Conservation (phyloP, 257 asterid genomes). For the Solanum microdontum region DNA sequence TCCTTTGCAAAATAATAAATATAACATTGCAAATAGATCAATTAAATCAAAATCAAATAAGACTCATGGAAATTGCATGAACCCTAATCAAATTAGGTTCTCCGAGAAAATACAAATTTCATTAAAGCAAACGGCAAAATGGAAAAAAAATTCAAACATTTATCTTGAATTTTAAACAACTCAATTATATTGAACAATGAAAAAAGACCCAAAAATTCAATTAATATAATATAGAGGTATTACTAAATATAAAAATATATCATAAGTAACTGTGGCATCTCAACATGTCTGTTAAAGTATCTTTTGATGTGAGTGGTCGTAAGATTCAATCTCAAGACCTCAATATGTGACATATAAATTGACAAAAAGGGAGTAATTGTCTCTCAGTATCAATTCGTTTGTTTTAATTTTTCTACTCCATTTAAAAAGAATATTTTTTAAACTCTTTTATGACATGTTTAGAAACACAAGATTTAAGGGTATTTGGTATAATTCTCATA, state of each 20-base stretch:
- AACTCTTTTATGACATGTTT: neutral
- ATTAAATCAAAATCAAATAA: no score
- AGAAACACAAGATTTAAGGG: fast-evolving
- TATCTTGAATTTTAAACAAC: no score
- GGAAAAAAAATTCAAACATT: no score
- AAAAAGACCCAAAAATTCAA: no score
- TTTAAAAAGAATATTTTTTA: neutral
- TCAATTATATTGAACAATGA: neutral
- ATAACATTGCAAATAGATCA: neutral
- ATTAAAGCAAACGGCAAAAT: neutral
- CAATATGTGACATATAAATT: no score
- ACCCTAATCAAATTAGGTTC: neutral
- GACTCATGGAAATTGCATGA: neutral
- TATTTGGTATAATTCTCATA: neutral
- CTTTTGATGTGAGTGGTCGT: neutral
- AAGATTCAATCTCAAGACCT: neutral
- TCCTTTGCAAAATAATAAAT: no score
- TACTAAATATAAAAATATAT: no score
- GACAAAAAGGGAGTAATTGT: no score
- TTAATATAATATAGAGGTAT: neutral
- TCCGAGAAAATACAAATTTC: neutral
- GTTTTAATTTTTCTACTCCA: no score
- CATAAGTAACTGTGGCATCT: neutral
- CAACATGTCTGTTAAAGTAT: neutral
- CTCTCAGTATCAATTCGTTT: neutral